Evolutionary conservation across 2,329 filamentous ascomycete genomes (phyloP).

Genomic region (Thermothelomyces thermophilus): DNA sequence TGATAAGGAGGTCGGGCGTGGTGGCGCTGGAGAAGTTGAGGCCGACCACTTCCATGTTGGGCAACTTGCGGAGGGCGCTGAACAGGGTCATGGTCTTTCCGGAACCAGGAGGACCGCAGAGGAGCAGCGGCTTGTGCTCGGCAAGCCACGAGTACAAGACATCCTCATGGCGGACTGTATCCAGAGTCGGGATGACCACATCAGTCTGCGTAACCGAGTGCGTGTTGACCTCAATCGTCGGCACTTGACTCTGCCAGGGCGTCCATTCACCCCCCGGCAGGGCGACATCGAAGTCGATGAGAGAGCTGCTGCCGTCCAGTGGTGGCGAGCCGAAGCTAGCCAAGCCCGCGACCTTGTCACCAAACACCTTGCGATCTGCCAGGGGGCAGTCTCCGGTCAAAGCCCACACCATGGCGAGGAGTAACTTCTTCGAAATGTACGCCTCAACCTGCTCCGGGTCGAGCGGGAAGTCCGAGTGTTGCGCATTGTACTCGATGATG

Average conservation of each 20-base stretch:
- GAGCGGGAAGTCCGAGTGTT: conserved; percentile 89
- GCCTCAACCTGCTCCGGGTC: conserved; percentile 84
- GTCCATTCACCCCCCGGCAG: conserved; percentile 85
- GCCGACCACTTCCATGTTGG: conserved; percentile 98
- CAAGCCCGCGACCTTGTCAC: conserved; percentile 73
- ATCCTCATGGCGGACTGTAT: conserved; percentile 96
- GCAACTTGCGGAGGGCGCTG: conserved; percentile 90
- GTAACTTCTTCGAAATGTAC: conserved; percentile 87
- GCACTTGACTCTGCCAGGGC: conserved; percentile 91
- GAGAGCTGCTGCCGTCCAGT: conserved; percentile 68
- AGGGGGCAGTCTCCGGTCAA: conserved; percentile 92
- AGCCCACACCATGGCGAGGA: conserved; percentile 90
- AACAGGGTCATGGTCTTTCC: conserved; percentile 99
- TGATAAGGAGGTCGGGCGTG: conserved; percentile 93
- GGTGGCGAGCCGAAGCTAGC: conserved; percentile 82
- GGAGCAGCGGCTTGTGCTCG: conserved; percentile 92
- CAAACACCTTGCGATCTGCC: conserved; percentile 78
- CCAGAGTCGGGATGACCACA: conserved; percentile 93
- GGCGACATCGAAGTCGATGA: conserved; percentile 92
- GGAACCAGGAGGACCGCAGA: conserved; percentile 95
- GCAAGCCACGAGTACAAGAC: conserved; percentile 99
- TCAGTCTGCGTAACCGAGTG: conserved; percentile 98
- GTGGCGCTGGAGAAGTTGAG: conserved; percentile 99
- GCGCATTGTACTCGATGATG: conserved; percentile 90
- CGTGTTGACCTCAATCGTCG: conserved; percentile 92